Base-by-base conservation (phyloP, 2,329 filamentous ascomycete species). In the Neopestalotiopsis clavispora region DNA sequence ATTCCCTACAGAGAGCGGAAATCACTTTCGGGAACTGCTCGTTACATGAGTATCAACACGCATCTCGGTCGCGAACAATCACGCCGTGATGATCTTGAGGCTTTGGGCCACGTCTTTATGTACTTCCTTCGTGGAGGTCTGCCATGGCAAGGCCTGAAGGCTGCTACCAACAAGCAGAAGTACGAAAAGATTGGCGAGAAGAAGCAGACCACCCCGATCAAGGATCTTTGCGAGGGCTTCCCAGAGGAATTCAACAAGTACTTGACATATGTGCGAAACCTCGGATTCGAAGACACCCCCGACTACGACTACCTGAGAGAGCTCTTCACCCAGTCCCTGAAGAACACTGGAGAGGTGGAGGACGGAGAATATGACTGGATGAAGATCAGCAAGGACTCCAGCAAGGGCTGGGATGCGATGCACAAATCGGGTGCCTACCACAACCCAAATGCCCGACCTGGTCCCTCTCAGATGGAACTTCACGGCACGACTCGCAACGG, bases 141-240 rank as follows among this genome's bases (percentile, higher is more conserved):
- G 67, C 90, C 91, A 45, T 93, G 91, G 90, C 90, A 93, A 78
- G 90, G 90, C 10, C 83, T 93, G 72, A 92, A 92, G 83, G 90
- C 90, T 79, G 90, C 90, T 38, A 92, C 90, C 61, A 92, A 92
- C 81, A 92, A 99, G 89, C 96, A 99, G 80, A 99, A 99, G 85
- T 99, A 99, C 80, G 96, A 99, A 84, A 98, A 98, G 88, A 99
- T 99, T 82, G 96, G 96, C 60, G 95, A 99, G 87, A 98, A 99
- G 92, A 99, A 99, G 86, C 96, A 98, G 85, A 98, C 95, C 0
- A 98, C 96, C 28, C 89, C 90, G 4, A 97, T 99, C 84, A 97
- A 98, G 85, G 96, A 99, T 76, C 89, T 99, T 17, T 98, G 95
- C 80, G 95, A 98, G 75, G 92, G 94, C 65, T 98, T 97, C 83